These are phyloP conservation scores for Rhizopogon parksii DNA, from an alignment of 1,284 basidiomycete genomes.

Conservation along the genomic window DNA sequence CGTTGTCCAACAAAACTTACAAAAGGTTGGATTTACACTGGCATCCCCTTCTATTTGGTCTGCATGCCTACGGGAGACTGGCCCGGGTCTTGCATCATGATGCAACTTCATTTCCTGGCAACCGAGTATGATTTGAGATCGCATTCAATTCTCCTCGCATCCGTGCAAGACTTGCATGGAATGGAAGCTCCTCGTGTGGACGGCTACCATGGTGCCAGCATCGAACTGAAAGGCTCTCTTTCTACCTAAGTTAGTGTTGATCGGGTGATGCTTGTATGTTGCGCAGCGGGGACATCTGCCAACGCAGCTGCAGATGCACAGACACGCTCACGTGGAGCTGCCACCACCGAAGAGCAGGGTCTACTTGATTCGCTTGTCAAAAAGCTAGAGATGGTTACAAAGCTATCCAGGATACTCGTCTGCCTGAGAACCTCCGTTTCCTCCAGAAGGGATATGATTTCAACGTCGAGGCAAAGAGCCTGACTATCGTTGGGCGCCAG, in stretches of 20 bases:
- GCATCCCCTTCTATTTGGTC: too few relatives aligned
- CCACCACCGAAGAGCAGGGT: constrained; percentile 23
- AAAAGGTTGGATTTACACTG: too few relatives aligned
- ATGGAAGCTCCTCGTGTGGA: neutral
- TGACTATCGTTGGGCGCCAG: constrained; percentile 35
- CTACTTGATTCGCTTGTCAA: constrained; percentile 32
- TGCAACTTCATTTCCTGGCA: too few relatives aligned
- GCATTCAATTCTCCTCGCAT: neutral
- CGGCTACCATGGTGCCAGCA: neutral
- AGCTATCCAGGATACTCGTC: constrained; percentile 23
- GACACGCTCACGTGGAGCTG: constrained; percentile 37
- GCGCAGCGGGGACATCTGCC: neutral
- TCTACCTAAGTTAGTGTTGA: constrained; percentile 31
- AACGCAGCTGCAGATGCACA: constrained; percentile 27
- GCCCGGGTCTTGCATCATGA: too few relatives aligned
- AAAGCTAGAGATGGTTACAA: constrained; percentile 28
- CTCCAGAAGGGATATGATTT: constrained; percentile 36
- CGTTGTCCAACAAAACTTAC: too few relatives aligned
- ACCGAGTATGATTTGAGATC: too few relatives aligned
- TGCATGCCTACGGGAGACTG: too few relatives aligned
- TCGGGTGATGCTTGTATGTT: constrained; percentile 34
- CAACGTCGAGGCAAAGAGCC: constrained; percentile 33
- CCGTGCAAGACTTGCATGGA: neutral
- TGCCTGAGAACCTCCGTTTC: constrained; percentile 33
- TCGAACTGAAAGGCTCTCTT: neutral